A percentile compares a stretch with the other conserved stretches of the same genome.
phyloP scores from a whole-genome alignment of 2,329 filamentous ascomycete species.

The Fusarium cyanostomum region DNA sequence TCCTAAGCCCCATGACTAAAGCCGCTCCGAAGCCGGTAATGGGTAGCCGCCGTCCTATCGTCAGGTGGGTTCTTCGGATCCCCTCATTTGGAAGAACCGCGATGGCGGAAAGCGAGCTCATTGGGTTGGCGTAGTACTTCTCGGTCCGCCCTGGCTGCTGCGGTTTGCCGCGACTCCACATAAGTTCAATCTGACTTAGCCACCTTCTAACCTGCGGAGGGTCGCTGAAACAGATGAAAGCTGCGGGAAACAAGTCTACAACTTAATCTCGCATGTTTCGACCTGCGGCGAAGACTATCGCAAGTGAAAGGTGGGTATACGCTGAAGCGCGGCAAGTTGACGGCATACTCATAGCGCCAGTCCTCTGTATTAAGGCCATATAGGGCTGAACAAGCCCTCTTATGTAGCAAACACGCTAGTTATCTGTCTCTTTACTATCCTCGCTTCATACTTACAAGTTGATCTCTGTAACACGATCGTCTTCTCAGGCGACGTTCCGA shows the following conservation, averaged over 20 bases:
- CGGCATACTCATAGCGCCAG: neutral
- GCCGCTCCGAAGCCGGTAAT: neutral
- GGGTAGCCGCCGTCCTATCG: neutral
- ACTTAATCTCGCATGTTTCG: neutral
- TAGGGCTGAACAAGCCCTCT: neutral
- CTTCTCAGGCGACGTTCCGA: too few species aligned
- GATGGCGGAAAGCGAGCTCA: conserved; percentile 34
- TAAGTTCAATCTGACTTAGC: neutral
- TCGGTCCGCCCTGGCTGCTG: conserved; percentile 37
- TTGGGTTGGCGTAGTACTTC: conserved; percentile 24
- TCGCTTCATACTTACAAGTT: too few species aligned
- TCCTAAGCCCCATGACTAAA: conserved; percentile 10
- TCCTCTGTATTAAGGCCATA: neutral
- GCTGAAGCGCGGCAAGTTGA: neutral
- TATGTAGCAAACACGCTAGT: neutral
- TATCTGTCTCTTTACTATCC: too few species aligned
- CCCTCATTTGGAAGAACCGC: conserved; percentile 21
- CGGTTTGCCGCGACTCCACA: conserved; percentile 40
- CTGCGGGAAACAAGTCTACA: neutral
- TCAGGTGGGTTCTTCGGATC: neutral
- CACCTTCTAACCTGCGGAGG: neutral
- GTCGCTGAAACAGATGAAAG: neutral
- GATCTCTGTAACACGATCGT: too few species aligned
- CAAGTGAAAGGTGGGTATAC: neutral
- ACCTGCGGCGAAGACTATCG: neutral